Percentiles rank a stretch among this genome's conserved stretches.
These are phyloP conservation scores for Rosa lucieae DNA, from an alignment of 306 rosid genomes.

Conservation along the genomic window DNA sequence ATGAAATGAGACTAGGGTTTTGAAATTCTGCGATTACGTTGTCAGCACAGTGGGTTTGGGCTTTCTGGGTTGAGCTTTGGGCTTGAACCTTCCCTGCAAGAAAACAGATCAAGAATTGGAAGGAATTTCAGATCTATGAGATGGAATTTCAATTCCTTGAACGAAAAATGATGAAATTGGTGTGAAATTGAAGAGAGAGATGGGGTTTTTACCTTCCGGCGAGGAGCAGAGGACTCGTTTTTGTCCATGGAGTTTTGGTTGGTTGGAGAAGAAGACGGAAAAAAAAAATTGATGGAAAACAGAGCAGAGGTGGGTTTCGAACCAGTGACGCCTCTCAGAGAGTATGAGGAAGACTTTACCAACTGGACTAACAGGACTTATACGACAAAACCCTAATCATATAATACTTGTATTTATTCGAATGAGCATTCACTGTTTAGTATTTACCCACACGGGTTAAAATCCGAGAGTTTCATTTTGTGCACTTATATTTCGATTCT, in stretches of 20 bases:
- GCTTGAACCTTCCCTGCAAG: background rate
- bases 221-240: background rate
- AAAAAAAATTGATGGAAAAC: background rate
- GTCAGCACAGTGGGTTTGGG: background rate
- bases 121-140: background rate
- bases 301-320: background rate
- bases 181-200: background rate
- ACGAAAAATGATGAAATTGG: background rate
- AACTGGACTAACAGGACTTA: background rate
- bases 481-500: too few relatives aligned
- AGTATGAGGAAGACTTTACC: background rate
- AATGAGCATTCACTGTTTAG: too few relatives aligned
- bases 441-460: too few relatives aligned
- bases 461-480: too few relatives aligned
- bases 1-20: background rate
- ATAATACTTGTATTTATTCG: background rate
- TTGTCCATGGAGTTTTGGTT: background rate
- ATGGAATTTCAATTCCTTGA: background rate
- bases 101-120: background rate
- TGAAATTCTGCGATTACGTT: background rate
- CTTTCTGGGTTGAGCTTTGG: background rate
- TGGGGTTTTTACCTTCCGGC: slow-evolving; percentile 5
- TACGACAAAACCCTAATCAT: background rate
- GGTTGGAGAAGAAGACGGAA: background rate
- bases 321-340: background rate